Conservation (phyloP, 257 asterid species). For the Solanum tarijense region DNA sequence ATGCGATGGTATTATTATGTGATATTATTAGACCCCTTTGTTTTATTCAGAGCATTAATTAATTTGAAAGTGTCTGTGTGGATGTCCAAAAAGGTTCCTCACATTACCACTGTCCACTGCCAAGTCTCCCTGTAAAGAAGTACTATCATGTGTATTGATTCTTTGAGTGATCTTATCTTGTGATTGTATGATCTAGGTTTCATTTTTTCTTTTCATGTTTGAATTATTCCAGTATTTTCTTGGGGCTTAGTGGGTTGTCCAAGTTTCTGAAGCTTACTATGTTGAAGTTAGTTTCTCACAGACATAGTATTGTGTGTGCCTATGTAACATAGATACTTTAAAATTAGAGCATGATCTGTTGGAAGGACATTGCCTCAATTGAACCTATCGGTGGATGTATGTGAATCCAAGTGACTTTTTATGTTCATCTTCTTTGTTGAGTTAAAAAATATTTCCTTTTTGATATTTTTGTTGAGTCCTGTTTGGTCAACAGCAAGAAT, state of each 20-base stretch:
- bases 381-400: neutral
- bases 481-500: neutral
- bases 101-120: neutral
- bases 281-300: neutral
- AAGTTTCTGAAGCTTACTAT: neutral
- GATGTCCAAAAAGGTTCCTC: neutral
- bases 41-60: neutral
- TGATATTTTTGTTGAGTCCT: neutral
- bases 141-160: neutral
- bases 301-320: neutral
- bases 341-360: neutral
- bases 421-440: neutral
- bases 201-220: neutral
- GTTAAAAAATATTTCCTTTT: neutral
- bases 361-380: neutral
- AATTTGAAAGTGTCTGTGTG: neutral
- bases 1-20: neutral
- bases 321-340: neutral
- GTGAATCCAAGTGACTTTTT: neutral
- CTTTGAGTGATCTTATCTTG: neutral
- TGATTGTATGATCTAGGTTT: neutral
- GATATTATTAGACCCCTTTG: neutral
- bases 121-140: neutral
- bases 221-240: neutral
- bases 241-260: neutral